Evolutionary conservation across 805 yeast species (phyloP).

Genomic region (Wickerhamiella alocasiicola): DNA sequence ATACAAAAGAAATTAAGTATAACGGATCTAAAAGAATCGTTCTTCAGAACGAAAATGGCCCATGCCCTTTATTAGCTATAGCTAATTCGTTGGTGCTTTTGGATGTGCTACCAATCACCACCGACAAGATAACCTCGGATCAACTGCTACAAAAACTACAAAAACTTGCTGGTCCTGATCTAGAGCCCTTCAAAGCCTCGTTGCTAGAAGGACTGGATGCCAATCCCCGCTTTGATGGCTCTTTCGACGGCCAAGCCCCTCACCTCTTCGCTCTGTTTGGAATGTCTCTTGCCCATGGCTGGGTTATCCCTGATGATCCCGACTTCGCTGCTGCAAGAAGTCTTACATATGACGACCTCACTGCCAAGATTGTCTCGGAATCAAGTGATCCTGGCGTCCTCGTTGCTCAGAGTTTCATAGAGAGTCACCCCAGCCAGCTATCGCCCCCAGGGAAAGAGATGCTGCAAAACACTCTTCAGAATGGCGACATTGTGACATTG

Average conservation of each 20-base stretch:
- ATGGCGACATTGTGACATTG: slow-evolving; percentile 51
- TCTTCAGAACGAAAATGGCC: slow-evolving; percentile 73
- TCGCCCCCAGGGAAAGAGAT: slow-evolving; percentile 51
- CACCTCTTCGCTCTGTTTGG: slow-evolving; percentile 47
- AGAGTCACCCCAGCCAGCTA: slow-evolving; percentile 58
- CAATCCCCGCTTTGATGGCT: slow-evolving; percentile 56
- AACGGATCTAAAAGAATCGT: slow-evolving; percentile 32
- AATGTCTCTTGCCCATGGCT: slow-evolving; percentile 65
- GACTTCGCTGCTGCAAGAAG: slow-evolving; percentile 17
- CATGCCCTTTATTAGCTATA: slow-evolving; percentile 75
- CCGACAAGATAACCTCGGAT: not conserved
- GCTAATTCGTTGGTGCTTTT: slow-evolving; percentile 55
- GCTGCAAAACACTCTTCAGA: slow-evolving; percentile 34
- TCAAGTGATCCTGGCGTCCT: not conserved
- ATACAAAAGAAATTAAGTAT: not conserved
- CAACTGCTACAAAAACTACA: not conserved
- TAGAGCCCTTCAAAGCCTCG: not conserved
- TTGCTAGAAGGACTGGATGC: slow-evolving; percentile 59
- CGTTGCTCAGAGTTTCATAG: slow-evolving; percentile 36
- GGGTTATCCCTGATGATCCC: slow-evolving; percentile 34
- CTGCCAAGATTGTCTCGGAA: slow-evolving; percentile 14
- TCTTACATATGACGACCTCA: slow-evolving; percentile 20
- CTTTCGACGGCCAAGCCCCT: slow-evolving; percentile 44
- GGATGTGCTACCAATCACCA: slow-evolving; percentile 20
- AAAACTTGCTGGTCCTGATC: not conserved